Percentiles rank a stretch among this genome's conserved stretches.
These are phyloP conservation scores for Plantago rigida DNA, from an alignment of 305 asterid species.

Conservation along the genomic window DNA sequence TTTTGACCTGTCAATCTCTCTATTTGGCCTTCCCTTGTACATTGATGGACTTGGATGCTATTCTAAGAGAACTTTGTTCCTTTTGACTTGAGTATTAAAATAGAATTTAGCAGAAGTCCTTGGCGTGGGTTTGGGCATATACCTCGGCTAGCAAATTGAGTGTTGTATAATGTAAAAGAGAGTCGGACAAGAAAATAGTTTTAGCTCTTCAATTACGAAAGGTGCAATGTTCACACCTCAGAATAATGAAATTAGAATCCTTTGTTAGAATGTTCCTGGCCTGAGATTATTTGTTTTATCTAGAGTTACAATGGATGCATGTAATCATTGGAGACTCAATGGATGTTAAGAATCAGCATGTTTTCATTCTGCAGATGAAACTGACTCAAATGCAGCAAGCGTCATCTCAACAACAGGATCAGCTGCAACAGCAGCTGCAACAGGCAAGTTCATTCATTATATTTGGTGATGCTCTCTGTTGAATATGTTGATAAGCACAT, in stretches of 20 bases:
- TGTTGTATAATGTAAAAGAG: no score
- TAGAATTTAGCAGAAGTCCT: no score
- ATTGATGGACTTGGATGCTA: no score
- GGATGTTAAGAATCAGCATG: slow-evolving; percentile 14
- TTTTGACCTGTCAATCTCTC: neutral
- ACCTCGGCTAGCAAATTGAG: no score
- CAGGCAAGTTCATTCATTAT: slow-evolving; percentile 40
- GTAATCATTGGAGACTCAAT: neutral
- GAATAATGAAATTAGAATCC: neutral
- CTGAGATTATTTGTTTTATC: neutral
- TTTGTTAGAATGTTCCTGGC: no score
- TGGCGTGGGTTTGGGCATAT: no score
- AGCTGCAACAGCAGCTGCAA: slow-evolving; percentile 75
- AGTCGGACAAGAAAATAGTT: neutral
- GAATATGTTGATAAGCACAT: neutral
- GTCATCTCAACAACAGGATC: slow-evolving; percentile 87
- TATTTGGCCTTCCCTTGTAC: neutral
- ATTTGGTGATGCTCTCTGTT: neutral
- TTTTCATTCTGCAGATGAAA: slow-evolving; percentile 52
- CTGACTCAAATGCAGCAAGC: slow-evolving; percentile 77
- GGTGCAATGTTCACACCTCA: neutral
- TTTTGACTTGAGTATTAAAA: no score
- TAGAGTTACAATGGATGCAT: slow-evolving; percentile 12
- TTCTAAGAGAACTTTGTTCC: no score
- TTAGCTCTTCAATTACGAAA: neutral